These are phyloP conservation scores for Fraxinus platypoda DNA, from an alignment of 305 asterid genomes.

Conservation along the genomic window DNA sequence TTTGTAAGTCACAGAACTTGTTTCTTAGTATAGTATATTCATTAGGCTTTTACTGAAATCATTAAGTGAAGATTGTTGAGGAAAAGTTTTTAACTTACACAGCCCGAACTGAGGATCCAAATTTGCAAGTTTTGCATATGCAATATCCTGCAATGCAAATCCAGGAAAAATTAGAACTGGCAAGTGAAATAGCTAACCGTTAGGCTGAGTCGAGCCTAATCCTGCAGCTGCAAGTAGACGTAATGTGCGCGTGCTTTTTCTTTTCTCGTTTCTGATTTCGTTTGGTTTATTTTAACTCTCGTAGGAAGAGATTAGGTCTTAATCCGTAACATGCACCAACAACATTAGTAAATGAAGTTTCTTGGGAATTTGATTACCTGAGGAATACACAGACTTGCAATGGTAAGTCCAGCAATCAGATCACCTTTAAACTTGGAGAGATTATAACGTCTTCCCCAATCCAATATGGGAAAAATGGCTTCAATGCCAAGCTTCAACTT, in stretches of 20 bases:
- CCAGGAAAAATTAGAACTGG: slow-evolving; percentile 4
- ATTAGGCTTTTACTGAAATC: neutral
- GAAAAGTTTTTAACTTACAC: slow-evolving; percentile 32
- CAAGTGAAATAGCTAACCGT: slow-evolving; percentile 11
- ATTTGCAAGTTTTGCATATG: slow-evolving; percentile 48
- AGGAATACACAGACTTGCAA: slow-evolving; percentile 70
- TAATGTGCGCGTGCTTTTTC: neutral
- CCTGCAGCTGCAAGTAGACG: neutral
- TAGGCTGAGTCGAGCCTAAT: neutral
- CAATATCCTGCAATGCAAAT: slow-evolving; percentile 47
- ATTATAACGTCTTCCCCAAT: slow-evolving; percentile 60
- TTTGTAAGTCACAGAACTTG: neutral
- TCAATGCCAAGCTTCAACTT: slow-evolving; percentile 44
- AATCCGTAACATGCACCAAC: neutral
- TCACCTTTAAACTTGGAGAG: slow-evolving; percentile 64
- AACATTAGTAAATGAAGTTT: neutral
- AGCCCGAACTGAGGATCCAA: slow-evolving; percentile 57
- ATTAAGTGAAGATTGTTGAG: neutral
- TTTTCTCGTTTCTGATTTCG: neutral
- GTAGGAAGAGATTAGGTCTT: neutral
- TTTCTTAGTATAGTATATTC: neutral
- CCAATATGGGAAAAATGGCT: slow-evolving; percentile 61
- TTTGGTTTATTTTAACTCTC: neutral
- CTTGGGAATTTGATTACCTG: slow-evolving; percentile 41
- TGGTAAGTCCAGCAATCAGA: slow-evolving; percentile 75